Percentiles rank a stretch among this genome's conserved stretches.
These are phyloP conservation scores for Trapa incisa DNA, from an alignment of 345 rosid species.

Conservation along the genomic window DNA sequence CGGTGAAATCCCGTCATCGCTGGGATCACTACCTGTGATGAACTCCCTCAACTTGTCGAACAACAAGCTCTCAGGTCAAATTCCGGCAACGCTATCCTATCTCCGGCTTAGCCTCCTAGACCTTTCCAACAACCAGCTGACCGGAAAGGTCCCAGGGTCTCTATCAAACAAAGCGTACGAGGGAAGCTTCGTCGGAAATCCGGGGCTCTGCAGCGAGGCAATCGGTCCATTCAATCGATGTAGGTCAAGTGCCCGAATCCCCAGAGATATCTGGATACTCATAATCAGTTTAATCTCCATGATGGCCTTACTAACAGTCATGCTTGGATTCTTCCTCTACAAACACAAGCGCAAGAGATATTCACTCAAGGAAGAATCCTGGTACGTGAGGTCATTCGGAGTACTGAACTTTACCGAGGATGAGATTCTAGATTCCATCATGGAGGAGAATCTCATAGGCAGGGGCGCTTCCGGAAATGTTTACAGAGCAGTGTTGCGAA, in stretches of 20 bases:
- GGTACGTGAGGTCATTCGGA: slow-evolving; percentile 73
- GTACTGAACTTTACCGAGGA: slow-evolving; percentile 55
- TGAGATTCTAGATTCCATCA: slow-evolving; percentile 74
- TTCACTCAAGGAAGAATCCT: slow-evolving; percentile 51
- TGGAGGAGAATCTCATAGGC: slow-evolving; percentile 76
- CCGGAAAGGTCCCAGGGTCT: slow-evolving; percentile 55
- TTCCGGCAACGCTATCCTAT: slow-evolving; percentile 54
- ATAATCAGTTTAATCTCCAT: slow-evolving; percentile 41
- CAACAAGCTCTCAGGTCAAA: slow-evolving; percentile 52
- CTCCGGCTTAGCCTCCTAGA: slow-evolving; percentile 71
- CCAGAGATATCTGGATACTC: slow-evolving; percentile 28
- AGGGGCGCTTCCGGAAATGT: slow-evolving; percentile 83
- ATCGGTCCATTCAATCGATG: slow-evolving; percentile 34
- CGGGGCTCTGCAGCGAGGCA: slow-evolving; percentile 52
- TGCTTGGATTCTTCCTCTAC: slow-evolving; percentile 37
- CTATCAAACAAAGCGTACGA: slow-evolving; percentile 51
- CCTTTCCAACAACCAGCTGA: slow-evolving; percentile 47
- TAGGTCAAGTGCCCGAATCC: slow-evolving; percentile 21
- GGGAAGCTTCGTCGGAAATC: slow-evolving; percentile 63
- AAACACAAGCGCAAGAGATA: slow-evolving; percentile 34
- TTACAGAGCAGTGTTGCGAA: slow-evolving; percentile 45
- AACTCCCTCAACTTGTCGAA: slow-evolving; percentile 59
- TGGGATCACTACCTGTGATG: slow-evolving; percentile 53
- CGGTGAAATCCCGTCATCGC: slow-evolving; percentile 48
- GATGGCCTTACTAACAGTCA: slow-evolving; percentile 26